Evolutionary conservation across 1,284 basidiomycete species (phyloP).

Genomic region (Sphaerobolus stellatus): DNA sequence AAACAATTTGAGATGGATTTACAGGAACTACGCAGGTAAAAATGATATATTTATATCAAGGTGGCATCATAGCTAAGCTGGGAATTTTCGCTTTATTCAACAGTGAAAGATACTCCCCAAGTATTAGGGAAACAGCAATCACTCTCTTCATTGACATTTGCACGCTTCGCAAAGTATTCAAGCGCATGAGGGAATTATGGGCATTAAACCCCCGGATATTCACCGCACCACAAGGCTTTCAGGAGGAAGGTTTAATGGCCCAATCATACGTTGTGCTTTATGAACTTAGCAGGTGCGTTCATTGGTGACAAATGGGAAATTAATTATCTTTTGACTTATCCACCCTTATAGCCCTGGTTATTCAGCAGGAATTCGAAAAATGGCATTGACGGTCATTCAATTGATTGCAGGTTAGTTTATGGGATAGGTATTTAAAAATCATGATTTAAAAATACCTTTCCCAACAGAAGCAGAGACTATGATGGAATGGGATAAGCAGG

Average conservation of each 20-base stretch:
- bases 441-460: too few species aligned
- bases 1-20: background rate
- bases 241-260: slow-evolving; percentile 1
- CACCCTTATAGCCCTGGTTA: background rate
- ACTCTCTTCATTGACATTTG: slow-evolving; percentile 5
- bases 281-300: slow-evolving; percentile 1
- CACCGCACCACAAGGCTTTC: background rate
- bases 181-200: slow-evolving; percentile 2
- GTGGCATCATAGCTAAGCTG: background rate
- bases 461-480: too few species aligned
- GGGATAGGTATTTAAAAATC: too few species aligned
- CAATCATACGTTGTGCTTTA: background rate
- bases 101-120: slow-evolving; percentile 1
- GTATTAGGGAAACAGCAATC: slow-evolving; percentile 1
- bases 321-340: background rate
- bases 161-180: background rate
- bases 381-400: background rate
- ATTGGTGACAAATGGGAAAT: background rate
- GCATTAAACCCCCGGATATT: slow-evolving; percentile 1
- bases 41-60: background rate
- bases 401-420: slow-evolving; percentile 5
- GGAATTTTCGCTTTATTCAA: background rate
- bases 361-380: slow-evolving; percentile 3
- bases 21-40: slow-evolving; percentile 4
- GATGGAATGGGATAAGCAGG: too few species aligned